Percentiles rank a stretch among this genome's conserved stretches.
These are phyloP conservation scores for Penicillium angulare DNA, from an alignment of 495 filamentous ascomycete genomes.

Conservation along the genomic window DNA sequence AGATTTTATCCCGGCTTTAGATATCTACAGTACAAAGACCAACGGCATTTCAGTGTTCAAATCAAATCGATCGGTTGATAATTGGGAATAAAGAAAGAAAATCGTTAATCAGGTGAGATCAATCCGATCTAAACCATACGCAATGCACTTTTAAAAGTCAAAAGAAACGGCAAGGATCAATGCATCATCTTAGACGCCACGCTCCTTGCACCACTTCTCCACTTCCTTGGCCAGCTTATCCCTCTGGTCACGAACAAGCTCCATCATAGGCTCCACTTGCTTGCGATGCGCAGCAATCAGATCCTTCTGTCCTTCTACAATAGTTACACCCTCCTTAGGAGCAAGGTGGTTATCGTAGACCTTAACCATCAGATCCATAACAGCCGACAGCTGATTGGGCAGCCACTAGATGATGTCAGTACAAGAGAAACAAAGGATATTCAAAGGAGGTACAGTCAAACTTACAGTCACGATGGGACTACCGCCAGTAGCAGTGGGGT, in stretches of 20 bases:
- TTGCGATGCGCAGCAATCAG: constrained; percentile 36
- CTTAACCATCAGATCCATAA: constrained; percentile 71
- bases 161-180: not conserved
- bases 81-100: not conserved
- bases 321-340: constrained; percentile 33
- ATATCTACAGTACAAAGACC: too few species aligned
- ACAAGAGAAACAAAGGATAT: not conserved
- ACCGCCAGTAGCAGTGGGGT: constrained; percentile 87
- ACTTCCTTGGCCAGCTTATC: constrained; percentile 76
- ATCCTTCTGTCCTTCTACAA: constrained; percentile 26
- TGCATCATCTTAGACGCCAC: constrained; percentile 45
- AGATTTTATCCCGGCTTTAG: not conserved
- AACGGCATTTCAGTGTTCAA: too few species aligned
- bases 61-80: not conserved
- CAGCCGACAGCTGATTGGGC: constrained; percentile 77
- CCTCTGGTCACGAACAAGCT: constrained; percentile 62
- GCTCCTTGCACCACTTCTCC: constrained; percentile 72
- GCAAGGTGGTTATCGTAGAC: constrained; percentile 53
- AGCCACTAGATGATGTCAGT: constrained; percentile 58
- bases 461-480: constrained; percentile 82
- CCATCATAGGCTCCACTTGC: constrained; percentile 65
- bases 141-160: not conserved
- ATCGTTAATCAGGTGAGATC: not conserved
- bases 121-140: not conserved
- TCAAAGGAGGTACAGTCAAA: not conserved